phyloP scores from a whole-genome alignment of 2,329 filamentous ascomycete genomes.

The Alternaria burnsii region DNA sequence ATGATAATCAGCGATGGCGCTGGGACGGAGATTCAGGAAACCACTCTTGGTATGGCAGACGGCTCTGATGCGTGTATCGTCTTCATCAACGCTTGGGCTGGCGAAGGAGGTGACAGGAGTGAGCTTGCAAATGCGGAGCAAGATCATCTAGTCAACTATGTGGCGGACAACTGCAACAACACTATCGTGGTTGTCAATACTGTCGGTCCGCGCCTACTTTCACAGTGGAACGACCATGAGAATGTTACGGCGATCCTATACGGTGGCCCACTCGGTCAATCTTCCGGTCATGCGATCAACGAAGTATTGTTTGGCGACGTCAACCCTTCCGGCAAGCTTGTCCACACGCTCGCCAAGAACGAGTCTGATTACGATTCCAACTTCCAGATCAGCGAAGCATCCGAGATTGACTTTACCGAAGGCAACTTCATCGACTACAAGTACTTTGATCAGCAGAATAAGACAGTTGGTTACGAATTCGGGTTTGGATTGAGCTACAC shows the following conservation, averaged over 20 bases:
- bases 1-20: conserved; percentile 17
- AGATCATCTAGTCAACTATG: not conserved
- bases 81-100: not conserved
- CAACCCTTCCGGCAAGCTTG: not conserved
- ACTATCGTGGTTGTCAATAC: not conserved
- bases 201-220: not conserved
- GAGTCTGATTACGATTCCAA: not conserved
- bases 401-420: not conserved
- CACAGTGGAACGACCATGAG: not conserved
- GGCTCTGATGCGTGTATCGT: not conserved
- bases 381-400: not conserved
- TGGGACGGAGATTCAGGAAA: conserved; percentile 17
- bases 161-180: not conserved
- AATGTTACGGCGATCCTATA: not conserved
- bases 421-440: conserved; percentile 2
- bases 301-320: not conserved
- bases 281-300: not conserved
- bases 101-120: not conserved
- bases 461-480: not conserved
- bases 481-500: not conserved
- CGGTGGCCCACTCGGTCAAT: not conserved
- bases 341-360: conserved; percentile 1
- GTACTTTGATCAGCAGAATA: conserved; percentile 1
- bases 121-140: not conserved
- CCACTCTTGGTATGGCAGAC: conserved; percentile 12